phyloP scores from a whole-genome alignment of 345 rosid species.

The Eucalyptus pauciflora region DNA sequence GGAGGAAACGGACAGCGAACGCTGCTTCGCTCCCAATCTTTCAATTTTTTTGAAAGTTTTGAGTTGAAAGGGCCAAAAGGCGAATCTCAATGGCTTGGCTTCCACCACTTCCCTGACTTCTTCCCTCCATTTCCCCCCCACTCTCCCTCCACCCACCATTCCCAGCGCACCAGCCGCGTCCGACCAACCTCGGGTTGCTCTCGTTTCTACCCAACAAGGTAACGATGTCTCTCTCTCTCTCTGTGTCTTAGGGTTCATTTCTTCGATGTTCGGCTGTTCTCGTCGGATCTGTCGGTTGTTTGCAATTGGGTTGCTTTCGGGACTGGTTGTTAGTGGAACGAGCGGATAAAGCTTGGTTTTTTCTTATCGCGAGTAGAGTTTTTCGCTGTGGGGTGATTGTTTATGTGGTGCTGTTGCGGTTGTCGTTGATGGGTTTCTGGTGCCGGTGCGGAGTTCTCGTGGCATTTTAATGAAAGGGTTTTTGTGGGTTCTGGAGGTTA shows the following conservation, averaged over 20 bases:
- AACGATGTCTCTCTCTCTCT: not conserved
- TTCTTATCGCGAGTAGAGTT: not conserved
- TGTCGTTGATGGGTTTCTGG: not conserved
- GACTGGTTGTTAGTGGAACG: not conserved
- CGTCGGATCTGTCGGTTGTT: not conserved
- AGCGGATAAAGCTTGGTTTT: not conserved
- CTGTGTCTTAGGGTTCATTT: not conserved
- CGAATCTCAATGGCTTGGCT: not conserved
- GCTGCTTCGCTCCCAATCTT: not conserved
- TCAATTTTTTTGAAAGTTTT: not conserved
- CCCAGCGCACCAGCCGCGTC: not conserved
- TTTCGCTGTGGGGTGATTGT: not conserved
- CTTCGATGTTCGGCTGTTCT: not conserved
- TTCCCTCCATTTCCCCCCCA: not conserved
- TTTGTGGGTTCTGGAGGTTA: not conserved
- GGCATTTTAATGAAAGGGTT: not conserved
- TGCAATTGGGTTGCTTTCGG: not conserved
- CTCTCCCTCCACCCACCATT: not conserved
- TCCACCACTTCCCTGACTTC: not conserved
- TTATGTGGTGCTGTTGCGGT: not conserved
- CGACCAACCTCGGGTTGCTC: not conserved
- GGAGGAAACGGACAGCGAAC: not conserved
- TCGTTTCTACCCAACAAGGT: not conserved
- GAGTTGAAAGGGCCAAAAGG: not conserved
- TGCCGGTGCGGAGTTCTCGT: not conserved